A percentile compares a stretch with the other conserved stretches of the same genome.
These are phyloP conservation scores for Aspergillus sp. DNA, from an alignment of 2,329 filamentous ascomycete species.

Conservation along the genomic window DNA sequence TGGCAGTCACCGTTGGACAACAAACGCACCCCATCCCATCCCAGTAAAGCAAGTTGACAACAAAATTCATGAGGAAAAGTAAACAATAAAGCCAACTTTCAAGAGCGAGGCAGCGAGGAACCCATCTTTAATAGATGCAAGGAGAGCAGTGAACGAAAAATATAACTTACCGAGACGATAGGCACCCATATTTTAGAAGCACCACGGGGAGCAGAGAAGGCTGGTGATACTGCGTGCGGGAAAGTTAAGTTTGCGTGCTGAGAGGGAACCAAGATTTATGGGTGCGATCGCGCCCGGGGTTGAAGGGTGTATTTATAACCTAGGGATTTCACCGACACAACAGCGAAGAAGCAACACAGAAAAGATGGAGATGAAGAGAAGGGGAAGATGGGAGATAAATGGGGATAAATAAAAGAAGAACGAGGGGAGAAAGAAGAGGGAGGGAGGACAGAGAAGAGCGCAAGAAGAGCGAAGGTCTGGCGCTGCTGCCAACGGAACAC, in stretches of 20 bases:
- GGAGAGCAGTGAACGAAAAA: not conserved
- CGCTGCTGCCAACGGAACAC: conserved; percentile 20
- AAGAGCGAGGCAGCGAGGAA: not conserved
- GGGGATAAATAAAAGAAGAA: not conserved
- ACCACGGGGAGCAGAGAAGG: not conserved
- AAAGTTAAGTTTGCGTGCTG: not conserved
- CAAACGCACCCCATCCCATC: not conserved
- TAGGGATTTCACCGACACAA: not conserved
- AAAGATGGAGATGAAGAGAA: not conserved
- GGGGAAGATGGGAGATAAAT: conserved; percentile 1
- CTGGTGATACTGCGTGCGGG: not conserved
- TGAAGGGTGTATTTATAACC: not conserved
- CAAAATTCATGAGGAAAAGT: not conserved
- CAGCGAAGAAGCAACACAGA: conserved; percentile 7
- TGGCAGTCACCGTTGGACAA: not conserved
- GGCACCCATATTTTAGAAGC: conserved; percentile 10
- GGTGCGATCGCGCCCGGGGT: not conserved
- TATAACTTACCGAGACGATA: conserved; percentile 21
- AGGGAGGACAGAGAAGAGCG: conserved; percentile 12
- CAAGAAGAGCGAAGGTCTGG: not conserved
- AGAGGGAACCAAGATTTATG: not conserved
- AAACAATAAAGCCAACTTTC: not conserved
- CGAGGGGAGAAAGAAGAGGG: not conserved
- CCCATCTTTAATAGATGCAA: not conserved
- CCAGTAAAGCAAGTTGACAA: not conserved